Evolutionary conservation across 495 filamentous ascomycete genomes (phyloP).

Genomic region (Cercophora newfieldiana): DNA sequence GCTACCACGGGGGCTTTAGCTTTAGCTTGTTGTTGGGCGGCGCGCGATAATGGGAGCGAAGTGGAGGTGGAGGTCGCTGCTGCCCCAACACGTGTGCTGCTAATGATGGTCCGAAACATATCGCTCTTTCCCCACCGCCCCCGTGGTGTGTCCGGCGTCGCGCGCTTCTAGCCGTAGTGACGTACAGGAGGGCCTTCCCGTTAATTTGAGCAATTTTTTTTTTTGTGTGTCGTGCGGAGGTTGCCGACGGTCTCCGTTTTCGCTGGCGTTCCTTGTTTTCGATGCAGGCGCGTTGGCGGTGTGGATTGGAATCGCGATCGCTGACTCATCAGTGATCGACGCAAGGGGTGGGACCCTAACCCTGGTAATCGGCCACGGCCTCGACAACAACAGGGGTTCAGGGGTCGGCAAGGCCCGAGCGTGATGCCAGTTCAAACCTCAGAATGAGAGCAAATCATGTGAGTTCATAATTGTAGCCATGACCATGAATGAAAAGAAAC

Average conservation of each 20-base stretch:
- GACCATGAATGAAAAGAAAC: too few species aligned
- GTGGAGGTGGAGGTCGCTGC: not conserved
- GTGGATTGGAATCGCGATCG: not conserved
- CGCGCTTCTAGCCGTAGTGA: not conserved
- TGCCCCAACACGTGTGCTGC: not conserved
- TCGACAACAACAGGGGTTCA: too few species aligned
- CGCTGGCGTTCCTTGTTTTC: not conserved
- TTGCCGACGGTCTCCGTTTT: not conserved
- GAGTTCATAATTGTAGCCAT: too few species aligned
- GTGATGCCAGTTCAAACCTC: too few species aligned
- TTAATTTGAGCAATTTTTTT: not conserved
- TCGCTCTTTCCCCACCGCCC: slow-evolving; percentile 4
- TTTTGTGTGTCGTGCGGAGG: not conserved
- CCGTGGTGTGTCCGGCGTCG: not conserved
- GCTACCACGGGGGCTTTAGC: not conserved
- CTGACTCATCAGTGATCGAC: not conserved
- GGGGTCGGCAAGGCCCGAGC: too few species aligned
- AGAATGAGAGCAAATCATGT: too few species aligned
- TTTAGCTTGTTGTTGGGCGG: not conserved
- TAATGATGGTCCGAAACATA: slow-evolving; percentile 8
- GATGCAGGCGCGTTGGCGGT: not conserved
- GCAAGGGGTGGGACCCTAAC: not conserved
- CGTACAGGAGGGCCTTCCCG: not conserved
- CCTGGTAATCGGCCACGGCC: too few species aligned
- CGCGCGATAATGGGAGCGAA: not conserved